Percentiles rank a stretch among this genome's conserved stretches.
phyloP scores from a whole-genome alignment of 306 rosid genomes.

The Quercus dentata region DNA sequence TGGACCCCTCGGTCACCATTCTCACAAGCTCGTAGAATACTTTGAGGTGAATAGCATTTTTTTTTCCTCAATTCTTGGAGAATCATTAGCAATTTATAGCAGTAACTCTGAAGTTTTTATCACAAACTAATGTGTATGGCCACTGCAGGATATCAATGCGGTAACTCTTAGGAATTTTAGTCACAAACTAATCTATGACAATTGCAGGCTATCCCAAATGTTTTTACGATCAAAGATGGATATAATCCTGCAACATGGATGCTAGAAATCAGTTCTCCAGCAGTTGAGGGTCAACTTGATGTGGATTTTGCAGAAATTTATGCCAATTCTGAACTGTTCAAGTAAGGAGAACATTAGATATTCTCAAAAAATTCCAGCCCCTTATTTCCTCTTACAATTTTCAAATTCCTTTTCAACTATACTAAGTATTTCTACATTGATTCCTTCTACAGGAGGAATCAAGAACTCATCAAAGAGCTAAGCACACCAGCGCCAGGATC shows the following conservation, averaged over 20 bases:
- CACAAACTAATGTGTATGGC: neutral
- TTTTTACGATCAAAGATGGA: conserved; percentile 39
- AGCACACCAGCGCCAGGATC: conserved; percentile 37
- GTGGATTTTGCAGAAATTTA: conserved; percentile 48
- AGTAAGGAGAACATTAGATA: conserved; percentile 20
- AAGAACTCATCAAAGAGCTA: conserved; percentile 39
- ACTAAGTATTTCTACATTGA: neutral
- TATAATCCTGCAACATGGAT: conserved; percentile 50
- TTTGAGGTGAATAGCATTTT: neutral
- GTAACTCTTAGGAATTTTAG: neutral
- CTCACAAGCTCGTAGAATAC: too few species aligned
- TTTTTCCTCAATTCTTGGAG: neutral
- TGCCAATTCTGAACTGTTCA: conserved; percentile 36
- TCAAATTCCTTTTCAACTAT: neutral
- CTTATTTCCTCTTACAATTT: neutral
- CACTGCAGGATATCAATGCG: too few species aligned
- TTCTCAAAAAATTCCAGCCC: neutral
- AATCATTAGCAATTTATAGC: neutral
- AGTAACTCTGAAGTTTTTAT: neutral
- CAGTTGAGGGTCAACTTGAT: conserved; percentile 32
- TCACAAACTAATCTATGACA: conserved; percentile 3
- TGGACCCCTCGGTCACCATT: too few species aligned
- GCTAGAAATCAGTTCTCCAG: conserved; percentile 42
- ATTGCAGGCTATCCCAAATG: conserved; percentile 41
- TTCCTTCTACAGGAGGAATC: conserved; percentile 35